Conservation (phyloP, 176 grass and related monocot species). For the Elaeis guineensis region DNA sequence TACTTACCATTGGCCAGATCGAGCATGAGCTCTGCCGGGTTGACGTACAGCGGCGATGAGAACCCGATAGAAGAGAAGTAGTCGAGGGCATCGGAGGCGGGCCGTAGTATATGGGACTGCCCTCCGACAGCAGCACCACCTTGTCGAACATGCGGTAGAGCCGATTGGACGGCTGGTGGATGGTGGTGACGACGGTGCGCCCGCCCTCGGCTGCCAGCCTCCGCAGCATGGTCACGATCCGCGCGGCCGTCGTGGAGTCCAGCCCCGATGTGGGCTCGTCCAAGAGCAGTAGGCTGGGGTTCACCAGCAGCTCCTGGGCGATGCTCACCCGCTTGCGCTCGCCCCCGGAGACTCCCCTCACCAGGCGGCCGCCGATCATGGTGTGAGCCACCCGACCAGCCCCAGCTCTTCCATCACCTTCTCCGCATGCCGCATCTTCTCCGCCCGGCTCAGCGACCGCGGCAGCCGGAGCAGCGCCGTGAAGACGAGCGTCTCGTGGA, state of each 20-base stretch:
- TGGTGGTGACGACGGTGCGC: slow-evolving; percentile 76
- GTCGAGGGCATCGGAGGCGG: slow-evolving; percentile 53
- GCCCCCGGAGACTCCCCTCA: slow-evolving; percentile 84
- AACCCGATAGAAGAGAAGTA: slow-evolving; percentile 51
- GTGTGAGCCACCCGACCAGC: slow-evolving; percentile 23
- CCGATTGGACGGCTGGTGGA: slow-evolving; percentile 93
- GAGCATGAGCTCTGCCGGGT: slow-evolving; percentile 23
- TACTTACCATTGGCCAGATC: slow-evolving; percentile 68
- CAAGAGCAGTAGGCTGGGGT: slow-evolving; percentile 81
- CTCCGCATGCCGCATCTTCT: slow-evolving; percentile 26
- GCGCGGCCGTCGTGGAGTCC: slow-evolving; percentile 74
- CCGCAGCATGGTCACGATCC: slow-evolving; percentile 51
- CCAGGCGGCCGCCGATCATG: slow-evolving; percentile 28
- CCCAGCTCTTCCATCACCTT: slow-evolving; percentile 28
- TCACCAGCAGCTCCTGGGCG: slow-evolving; percentile 78
- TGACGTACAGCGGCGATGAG: slow-evolving; percentile 22
- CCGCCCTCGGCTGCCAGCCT: slow-evolving; percentile 52
- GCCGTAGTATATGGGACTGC: slow-evolving; percentile 78
- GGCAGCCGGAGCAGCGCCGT: slow-evolving; percentile 44
- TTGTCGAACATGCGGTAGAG: slow-evolving; percentile 99
- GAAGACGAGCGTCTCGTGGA: slow-evolving; percentile 34
- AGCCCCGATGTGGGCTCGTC: slow-evolving; percentile 94
- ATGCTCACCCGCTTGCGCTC: slow-evolving; percentile 97
- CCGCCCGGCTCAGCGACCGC: slow-evolving; percentile 6
- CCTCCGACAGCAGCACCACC: slow-evolving; percentile 79